A percentile compares a stretch with the other conserved stretches of the same genome.
These are phyloP conservation scores for Zalerion maritima DNA, from an alignment of 495 filamentous ascomycete species.

Conservation along the genomic window DNA sequence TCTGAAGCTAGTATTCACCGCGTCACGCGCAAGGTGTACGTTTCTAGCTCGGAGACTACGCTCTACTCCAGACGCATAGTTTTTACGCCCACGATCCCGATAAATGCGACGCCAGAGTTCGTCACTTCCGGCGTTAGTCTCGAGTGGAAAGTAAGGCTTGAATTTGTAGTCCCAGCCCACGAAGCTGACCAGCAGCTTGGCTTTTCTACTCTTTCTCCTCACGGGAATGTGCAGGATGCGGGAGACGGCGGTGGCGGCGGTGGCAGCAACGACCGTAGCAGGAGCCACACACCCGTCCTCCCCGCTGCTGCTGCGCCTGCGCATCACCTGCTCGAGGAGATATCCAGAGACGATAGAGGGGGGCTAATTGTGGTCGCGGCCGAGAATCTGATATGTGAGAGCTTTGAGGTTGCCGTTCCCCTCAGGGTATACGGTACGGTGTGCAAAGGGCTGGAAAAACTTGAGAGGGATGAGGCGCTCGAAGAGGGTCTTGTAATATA, in stretches of 20 bases:
- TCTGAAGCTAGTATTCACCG: constrained; percentile 70
- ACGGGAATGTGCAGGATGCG: constrained; percentile 7
- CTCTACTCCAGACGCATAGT: constrained; percentile 63
- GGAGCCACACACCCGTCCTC: constrained; percentile 1
- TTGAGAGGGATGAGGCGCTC: constrained; percentile 31
- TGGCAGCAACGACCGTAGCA: constrained; percentile 4
- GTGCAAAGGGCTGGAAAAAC: constrained; percentile 26
- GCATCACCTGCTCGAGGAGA: constrained; percentile 41
- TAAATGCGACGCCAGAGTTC: constrained; percentile 71
- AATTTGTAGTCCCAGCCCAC: constrained; percentile 57
- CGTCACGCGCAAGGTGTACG: constrained; percentile 69
- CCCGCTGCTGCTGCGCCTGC: constrained; percentile 4
- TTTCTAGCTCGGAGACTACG: constrained; percentile 60
- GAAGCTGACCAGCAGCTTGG: constrained; percentile 6
- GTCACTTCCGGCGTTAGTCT: constrained; percentile 72
- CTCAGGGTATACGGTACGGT: constrained; percentile 67
- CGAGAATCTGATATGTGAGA: constrained; percentile 68
- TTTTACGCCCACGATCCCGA: constrained; percentile 69
- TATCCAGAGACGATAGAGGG: constrained; percentile 58
- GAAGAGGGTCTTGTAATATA: constrained; percentile 35
- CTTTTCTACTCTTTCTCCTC: too few species aligned
- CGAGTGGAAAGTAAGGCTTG: constrained; percentile 74
- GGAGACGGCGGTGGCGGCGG: constrained; percentile 4
- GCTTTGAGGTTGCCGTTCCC: constrained; percentile 78
- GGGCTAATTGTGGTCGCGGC: constrained; percentile 49